A percentile compares a stretch with the other conserved stretches of the same genome.
Conservation (phyloP, 805 yeast genomes). For the Candida nemodendra region DNA sequence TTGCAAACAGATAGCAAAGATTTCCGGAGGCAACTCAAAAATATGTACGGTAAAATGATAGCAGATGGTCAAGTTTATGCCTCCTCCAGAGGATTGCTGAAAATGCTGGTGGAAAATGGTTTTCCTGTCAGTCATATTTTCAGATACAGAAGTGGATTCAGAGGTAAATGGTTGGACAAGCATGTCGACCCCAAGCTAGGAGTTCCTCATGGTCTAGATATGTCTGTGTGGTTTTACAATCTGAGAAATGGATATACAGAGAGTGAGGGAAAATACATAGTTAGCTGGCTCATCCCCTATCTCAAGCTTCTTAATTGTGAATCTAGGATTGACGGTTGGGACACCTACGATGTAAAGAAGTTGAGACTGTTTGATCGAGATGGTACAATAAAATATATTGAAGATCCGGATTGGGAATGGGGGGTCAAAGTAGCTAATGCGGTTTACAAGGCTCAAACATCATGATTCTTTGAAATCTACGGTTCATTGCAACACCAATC, state of each 20-base stretch:
- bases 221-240: constrained; percentile 36
- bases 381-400: constrained; percentile 29
- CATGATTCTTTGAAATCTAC: no score
- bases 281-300: constrained; percentile 32
- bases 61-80: constrained; percentile 41
- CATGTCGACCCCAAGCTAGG: constrained; percentile 22
- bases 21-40: constrained; percentile 14
- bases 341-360: constrained; percentile 23
- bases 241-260: constrained; percentile 27
- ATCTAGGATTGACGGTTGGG: constrained; percentile 30
- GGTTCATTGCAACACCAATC: no score
- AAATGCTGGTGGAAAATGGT: constrained; percentile 25
- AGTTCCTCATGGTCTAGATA: constrained; percentile 40
- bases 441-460: constrained; percentile 28
- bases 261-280: constrained; percentile 25
- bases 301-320: constrained; percentile 30
- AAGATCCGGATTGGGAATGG: constrained; percentile 38
- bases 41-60: constrained; percentile 34
- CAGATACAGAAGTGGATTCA: constrained; percentile 32
- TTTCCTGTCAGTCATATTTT: constrained; percentile 27
- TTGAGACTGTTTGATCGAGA: constrained; percentile 30
- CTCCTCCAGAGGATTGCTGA: constrained; percentile 36
- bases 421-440: constrained; percentile 35
- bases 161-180: constrained; percentile 20
- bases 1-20: constrained; percentile 11